A percentile compares a stretch with the other conserved stretches of the same genome.
These are phyloP conservation scores for Raphanus hybrid DNA, from an alignment of 441 rosid species.

Conservation along the genomic window DNA sequence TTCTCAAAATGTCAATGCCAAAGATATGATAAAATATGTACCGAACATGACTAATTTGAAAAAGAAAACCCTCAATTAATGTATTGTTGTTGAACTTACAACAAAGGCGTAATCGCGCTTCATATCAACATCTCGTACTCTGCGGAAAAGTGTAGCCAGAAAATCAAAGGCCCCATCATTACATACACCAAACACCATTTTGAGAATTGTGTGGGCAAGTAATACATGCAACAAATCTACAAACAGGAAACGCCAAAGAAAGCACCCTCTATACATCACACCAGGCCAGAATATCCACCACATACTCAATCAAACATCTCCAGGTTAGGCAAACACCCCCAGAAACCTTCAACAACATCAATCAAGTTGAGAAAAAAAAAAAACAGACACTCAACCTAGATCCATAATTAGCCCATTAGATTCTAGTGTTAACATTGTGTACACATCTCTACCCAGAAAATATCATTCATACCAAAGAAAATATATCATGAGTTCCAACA, in stretches of 20 bases:
- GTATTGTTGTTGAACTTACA: constrained; percentile 45
- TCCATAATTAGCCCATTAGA: constrained; percentile 14
- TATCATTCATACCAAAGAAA: not conserved
- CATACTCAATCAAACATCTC: constrained; percentile 53
- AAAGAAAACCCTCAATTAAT: too few relatives aligned
- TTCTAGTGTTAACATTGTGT: not conserved
- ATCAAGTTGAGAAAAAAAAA: constrained; percentile 48
- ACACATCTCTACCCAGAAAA: not conserved
- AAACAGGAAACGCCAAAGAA: constrained; percentile 56
- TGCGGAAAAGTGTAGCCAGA: constrained; percentile 57
- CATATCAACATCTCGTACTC: constrained; percentile 81
- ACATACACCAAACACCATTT: constrained; percentile 60
- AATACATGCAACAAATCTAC: constrained; percentile 56
- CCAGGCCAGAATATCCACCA: constrained; percentile 58
- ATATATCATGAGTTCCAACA: not conserved
- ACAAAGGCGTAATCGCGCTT: constrained; percentile 79
- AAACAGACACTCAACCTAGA: constrained; percentile 44
- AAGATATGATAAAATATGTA: not conserved
- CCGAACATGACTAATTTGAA: too few relatives aligned
- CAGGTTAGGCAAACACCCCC: constrained; percentile 44
- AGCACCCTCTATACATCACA: constrained; percentile 49
- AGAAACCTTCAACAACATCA: constrained; percentile 68
- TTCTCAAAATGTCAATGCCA: constrained; percentile 13
- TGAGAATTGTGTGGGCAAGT: constrained; percentile 47
- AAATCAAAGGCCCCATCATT: constrained; percentile 81